Percentiles rank a stretch among this genome's conserved stretches.
Evolutionary conservation across 129 eudicot species (phyloP).

Genomic region (Artemisia annua): DNA sequence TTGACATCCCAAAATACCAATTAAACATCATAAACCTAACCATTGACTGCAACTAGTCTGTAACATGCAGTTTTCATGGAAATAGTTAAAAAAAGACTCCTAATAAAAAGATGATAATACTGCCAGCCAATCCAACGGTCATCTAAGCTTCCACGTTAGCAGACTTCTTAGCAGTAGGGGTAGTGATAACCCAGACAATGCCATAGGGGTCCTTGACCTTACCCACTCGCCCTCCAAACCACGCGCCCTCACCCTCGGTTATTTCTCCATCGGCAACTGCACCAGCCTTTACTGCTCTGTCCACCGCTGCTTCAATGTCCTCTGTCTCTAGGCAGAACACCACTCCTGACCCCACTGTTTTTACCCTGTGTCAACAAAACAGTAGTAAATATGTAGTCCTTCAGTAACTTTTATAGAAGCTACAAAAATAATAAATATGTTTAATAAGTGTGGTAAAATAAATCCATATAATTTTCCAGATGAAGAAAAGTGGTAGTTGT

Average conservation of each 20-base stretch:
- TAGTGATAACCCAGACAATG: conserved; percentile 62
- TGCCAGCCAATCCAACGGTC: conserved; percentile 25
- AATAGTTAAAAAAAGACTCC: background rate
- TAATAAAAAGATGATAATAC: conserved; percentile 18
- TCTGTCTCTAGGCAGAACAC: conserved; percentile 69
- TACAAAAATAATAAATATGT: too few relatives aligned
- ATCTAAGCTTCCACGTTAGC: conserved; percentile 56
- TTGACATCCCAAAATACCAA: conserved; percentile 25
- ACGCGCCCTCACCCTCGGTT: conserved; percentile 62
- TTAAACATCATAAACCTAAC: conserved; percentile 11
- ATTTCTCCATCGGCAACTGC: conserved; percentile 53
- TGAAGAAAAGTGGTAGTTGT: too few relatives aligned
- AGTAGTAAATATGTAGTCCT: too few relatives aligned
- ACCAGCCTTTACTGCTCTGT: conserved; percentile 74
- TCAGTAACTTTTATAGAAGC: too few relatives aligned
- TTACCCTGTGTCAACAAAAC: conserved; percentile 38
- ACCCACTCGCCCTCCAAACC: conserved; percentile 62
- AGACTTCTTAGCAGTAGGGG: conserved; percentile 26
- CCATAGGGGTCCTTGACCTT: conserved; percentile 86
- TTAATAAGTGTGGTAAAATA: background rate
- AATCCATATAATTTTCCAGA: too few relatives aligned
- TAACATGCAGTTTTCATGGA: conserved; percentile 23
- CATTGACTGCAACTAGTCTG: conserved; percentile 27
- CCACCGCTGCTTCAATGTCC: conserved; percentile 65
- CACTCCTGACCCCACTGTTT: conserved; percentile 43